Conservation (phyloP, 2,329 filamentous ascomycete species). For the Apiospora sp. region DNA sequence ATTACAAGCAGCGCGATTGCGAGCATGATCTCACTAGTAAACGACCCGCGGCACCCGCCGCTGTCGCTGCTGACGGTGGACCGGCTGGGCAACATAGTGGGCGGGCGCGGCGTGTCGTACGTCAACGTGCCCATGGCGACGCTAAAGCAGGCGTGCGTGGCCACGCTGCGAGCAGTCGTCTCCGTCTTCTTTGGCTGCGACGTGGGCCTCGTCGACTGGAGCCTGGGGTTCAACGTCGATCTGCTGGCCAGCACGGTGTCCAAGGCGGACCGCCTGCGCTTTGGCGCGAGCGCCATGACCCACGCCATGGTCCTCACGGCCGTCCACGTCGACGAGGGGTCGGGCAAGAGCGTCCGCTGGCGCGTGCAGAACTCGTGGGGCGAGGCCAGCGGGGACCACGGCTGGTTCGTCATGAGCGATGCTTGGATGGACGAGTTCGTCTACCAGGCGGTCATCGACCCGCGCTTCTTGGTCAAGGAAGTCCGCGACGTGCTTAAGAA, state of each 20-base stretch:
- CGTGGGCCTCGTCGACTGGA: constrained; percentile 81
- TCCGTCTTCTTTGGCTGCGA: constrained; percentile 92
- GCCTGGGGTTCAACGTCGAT: constrained; percentile 81
- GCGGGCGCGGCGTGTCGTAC: constrained; percentile 78
- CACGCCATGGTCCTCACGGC: constrained; percentile 92
- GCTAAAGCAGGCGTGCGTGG: constrained; percentile 77
- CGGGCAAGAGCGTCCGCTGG: constrained; percentile 75
- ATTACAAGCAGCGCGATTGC: constrained; percentile 68
- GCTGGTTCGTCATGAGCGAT: constrained; percentile 92
- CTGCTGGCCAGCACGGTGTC: constrained; percentile 70
- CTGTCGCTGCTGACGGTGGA: constrained; percentile 78
- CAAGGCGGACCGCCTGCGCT: constrained; percentile 77
- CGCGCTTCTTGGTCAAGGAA: constrained; percentile 69
- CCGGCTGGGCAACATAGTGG: constrained; percentile 82
- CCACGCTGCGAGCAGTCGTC: constrained; percentile 79
- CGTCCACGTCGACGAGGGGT: constrained; percentile 75
- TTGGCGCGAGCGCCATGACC: constrained; percentile 84
- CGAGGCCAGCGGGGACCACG: constrained; percentile 71
- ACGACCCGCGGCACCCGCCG: constrained; percentile 83
- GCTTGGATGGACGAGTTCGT: constrained; percentile 81
- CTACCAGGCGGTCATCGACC: constrained; percentile 87
- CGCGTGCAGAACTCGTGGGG: constrained; percentile 90
- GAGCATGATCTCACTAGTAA: constrained; percentile 80
- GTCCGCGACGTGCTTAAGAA: constrained; percentile 75
- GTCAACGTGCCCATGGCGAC: constrained; percentile 80